Evolutionary conservation across 345 rosid species (phyloP).

Genomic region (Gossypium australe): DNA sequence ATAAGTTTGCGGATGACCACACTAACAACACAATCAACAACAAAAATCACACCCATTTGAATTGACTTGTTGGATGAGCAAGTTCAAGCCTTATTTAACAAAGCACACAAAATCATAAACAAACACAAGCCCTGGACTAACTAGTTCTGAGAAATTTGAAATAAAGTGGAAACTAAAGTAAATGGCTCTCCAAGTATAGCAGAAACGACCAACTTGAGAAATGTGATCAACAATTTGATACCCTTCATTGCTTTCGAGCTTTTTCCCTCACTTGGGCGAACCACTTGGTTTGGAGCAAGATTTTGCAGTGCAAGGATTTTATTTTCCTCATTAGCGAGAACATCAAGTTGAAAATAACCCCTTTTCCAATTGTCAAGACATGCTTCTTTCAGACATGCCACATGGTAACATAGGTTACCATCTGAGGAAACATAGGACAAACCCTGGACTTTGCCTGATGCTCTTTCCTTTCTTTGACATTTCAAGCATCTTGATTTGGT

Average conservation of each 20-base stretch:
- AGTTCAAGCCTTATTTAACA: too few relatives aligned
- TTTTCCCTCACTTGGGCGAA: too few relatives aligned
- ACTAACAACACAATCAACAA: too few relatives aligned
- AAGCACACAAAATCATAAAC: too few relatives aligned
- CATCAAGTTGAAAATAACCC: not conserved
- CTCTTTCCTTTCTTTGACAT: not conserved
- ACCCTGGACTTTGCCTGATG: not conserved
- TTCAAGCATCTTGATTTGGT: not conserved
- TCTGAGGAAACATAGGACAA: conserved; percentile 2
- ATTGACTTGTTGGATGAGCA: too few relatives aligned
- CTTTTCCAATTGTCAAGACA: not conserved
- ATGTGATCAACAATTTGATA: not conserved
- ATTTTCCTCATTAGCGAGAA: not conserved
- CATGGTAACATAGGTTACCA: not conserved
- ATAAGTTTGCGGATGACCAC: too few relatives aligned
- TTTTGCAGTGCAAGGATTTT: not conserved
- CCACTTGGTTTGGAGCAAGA: not conserved
- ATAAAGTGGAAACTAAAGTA: too few relatives aligned
- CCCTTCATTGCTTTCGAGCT: not conserved
- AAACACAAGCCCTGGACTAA: too few relatives aligned
- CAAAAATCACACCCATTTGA: too few relatives aligned
- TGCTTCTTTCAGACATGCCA: not conserved
- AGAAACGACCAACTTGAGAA: not conserved
- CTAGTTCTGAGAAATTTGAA: too few relatives aligned
- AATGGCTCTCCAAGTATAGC: not conserved